These are phyloP conservation scores for Trichoderma citrinoviride DNA, from an alignment of 2,329 filamentous ascomycete species.

Conservation along the genomic window DNA sequence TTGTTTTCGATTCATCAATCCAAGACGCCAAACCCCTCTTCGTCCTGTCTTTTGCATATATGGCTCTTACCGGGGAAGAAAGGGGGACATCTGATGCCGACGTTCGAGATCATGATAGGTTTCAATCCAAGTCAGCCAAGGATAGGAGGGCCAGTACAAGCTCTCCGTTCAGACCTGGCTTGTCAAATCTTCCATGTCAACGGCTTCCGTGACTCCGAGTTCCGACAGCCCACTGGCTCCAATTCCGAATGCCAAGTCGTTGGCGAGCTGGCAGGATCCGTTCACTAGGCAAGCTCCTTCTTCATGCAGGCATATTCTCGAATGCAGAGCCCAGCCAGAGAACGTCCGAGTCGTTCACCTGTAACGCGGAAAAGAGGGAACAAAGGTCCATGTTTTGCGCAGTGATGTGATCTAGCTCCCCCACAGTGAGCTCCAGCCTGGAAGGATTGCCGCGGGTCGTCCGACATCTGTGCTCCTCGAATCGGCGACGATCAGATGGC, in stretches of 20 bases:
- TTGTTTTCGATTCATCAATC: slow-evolving; percentile 15
- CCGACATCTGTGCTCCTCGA: neutral
- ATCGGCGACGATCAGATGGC: neutral
- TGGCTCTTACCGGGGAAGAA: neutral
- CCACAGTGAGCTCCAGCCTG: neutral
- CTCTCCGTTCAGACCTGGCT: no score
- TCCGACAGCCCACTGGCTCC: no score
- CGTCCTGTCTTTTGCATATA: neutral
- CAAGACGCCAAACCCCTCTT: neutral
- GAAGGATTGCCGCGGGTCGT: neutral
- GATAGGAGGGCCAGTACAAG: no score
- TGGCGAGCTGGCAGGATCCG: no score
- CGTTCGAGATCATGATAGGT: neutral
- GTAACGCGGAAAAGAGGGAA: neutral
- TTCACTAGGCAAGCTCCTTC: no score
- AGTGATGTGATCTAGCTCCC: slow-evolving; percentile 4
- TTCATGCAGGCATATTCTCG: neutral
- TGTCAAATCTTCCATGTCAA: no score
- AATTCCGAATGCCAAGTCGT: no score
- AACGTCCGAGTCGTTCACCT: neutral
- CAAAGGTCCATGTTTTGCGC: neutral
- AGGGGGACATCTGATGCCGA: neutral
- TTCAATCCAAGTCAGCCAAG: neutral
- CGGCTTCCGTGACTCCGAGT: no score
- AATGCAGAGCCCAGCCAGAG: neutral